These are phyloP conservation scores for Paraleonurus japonicus DNA, from an alignment of 257 asterid genomes.

Conservation along the genomic window DNA sequence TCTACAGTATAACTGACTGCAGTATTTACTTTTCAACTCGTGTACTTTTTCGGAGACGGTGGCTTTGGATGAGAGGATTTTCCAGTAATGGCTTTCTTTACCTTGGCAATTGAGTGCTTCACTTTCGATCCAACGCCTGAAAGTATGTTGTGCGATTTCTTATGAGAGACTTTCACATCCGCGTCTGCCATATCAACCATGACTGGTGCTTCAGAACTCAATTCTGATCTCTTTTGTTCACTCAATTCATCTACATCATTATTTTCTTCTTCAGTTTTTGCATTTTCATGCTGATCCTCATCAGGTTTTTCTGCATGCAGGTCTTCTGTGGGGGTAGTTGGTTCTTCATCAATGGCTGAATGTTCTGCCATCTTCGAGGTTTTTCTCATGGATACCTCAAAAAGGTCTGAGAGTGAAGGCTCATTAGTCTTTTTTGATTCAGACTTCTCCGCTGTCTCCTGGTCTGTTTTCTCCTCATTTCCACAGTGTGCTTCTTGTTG, in stretches of 20 bases:
- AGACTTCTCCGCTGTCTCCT: slow-evolving; percentile 23
- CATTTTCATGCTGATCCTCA: slow-evolving; percentile 31
- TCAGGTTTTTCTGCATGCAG: slow-evolving; percentile 29
- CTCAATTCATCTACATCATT: slow-evolving; percentile 40
- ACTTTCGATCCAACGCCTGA: slow-evolving; percentile 90
- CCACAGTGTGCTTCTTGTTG: slow-evolving; percentile 21
- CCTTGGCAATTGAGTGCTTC: slow-evolving; percentile 89
- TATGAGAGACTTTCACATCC: slow-evolving; percentile 53
- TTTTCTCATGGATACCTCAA: slow-evolving; percentile 31
- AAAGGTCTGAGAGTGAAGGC: slow-evolving; percentile 36
- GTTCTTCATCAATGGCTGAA: slow-evolving; percentile 24
- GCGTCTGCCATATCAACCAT: slow-evolving; percentile 55
- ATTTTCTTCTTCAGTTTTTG: slow-evolving; percentile 42
- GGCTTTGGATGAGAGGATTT: slow-evolving; percentile 62
- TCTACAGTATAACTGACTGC: background rate
- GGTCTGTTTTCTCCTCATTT: slow-evolving; percentile 18
- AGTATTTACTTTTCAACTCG: background rate
- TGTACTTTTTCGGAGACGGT: slow-evolving; percentile 49
- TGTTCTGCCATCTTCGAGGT: slow-evolving; percentile 23
- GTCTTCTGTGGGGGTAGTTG: slow-evolving; percentile 29
- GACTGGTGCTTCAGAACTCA: slow-evolving; percentile 52
- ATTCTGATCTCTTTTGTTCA: slow-evolving; percentile 35
- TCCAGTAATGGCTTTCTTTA: slow-evolving; percentile 81
- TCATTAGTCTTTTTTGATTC: slow-evolving; percentile 22
- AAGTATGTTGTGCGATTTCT: slow-evolving; percentile 72